Evolutionary conservation across 2,329 filamentous ascomycete species (phyloP), one percentile per base, ranked within the genome.

Genomic region (Hymenoscyphus fraxineus): DNA sequence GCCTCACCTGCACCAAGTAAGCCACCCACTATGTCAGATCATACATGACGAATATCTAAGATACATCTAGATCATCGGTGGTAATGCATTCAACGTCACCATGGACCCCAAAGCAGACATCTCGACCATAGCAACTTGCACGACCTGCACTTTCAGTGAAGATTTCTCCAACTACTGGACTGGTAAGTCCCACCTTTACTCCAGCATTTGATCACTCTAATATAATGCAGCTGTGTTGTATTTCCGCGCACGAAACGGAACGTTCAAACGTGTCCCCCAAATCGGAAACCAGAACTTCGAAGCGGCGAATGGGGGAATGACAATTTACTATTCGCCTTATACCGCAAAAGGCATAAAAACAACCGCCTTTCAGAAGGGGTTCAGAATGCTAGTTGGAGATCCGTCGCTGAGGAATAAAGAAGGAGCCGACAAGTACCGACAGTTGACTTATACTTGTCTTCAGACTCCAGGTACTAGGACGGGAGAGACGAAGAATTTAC

Each of bases 401-500:
- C 78, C 83, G 0, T 77, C 74, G 65, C 78, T 75, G 39, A 71
- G 75, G 16, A 78, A 72, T 39, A 75, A 75, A 64, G 75, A 71
- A n/a, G 67, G 78, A 44, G 74, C 77, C 9, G 71, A 73, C 54
- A 74, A 74, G 32, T 80, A 77, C 68, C 75, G 77, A 47, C 78
- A 80, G 67, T 73, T 80, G 44, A 80, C 78, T 5, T 80, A 78
- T 68, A 80, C 78, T 2, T 80, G 79, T 64, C 73, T 80, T 57
- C 68, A 79, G 55, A 73, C 74, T 51, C 64, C 72, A 39, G 73
- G 73, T 62, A 79, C 78, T 4, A 74, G 78, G 22, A 75, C 72
- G 6, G 75, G 74, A 40, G 78, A 79, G 71, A 78, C 76, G 0
- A 69, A 75, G 59, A 71, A 77, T 62, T 75, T 81, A 68, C 78